Conservation (phyloP, 208 protist genomes). For the Crithidia mellificae region DNA sequence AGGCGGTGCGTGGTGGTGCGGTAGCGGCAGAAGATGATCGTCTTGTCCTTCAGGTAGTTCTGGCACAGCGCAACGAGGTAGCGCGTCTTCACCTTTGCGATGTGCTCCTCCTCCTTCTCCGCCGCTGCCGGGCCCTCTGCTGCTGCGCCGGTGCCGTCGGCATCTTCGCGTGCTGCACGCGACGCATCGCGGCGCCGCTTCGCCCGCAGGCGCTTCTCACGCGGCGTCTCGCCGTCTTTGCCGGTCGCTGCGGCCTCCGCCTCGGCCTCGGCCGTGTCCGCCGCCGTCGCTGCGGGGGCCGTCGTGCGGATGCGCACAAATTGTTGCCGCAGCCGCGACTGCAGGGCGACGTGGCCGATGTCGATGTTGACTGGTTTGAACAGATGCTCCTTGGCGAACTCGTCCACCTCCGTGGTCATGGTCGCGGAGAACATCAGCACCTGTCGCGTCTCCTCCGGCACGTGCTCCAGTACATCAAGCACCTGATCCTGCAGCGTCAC, state of each 20-base stretch:
- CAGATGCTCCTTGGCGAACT: constrained; percentile 84
- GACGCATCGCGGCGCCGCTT: constrained; percentile 50
- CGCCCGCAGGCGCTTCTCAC: constrained; percentile 44
- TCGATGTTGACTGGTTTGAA: constrained; percentile 88
- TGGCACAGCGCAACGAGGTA: constrained; percentile 83
- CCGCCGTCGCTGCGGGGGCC: constrained; percentile 3
- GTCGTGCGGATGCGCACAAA: constrained; percentile 79
- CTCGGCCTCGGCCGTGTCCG: not conserved
- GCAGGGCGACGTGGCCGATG: constrained; percentile 88
- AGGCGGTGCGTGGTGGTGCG: constrained; percentile 84
- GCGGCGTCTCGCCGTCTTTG: constrained; percentile 18
- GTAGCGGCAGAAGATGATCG: constrained; percentile 90
- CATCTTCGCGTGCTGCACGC: constrained; percentile 18
- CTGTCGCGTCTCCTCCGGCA: constrained; percentile 81
- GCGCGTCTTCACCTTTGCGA: constrained; percentile 76
- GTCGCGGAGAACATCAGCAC: constrained; percentile 90
- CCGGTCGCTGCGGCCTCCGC: constrained; percentile 62
- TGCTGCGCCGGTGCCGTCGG: not conserved
- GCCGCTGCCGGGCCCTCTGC: too few relatives aligned
- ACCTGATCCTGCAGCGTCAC: constrained; percentile 98
- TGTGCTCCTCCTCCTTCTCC: constrained; percentile 54
- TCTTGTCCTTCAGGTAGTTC: constrained; percentile 73
- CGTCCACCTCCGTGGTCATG: constrained; percentile 89
- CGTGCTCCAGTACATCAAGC: constrained; percentile 92
- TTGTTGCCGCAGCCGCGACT: constrained; percentile 86